Base-by-base conservation (phyloP, 306 rosid genomes). In the Chamaecrista fasciculata region DNA sequence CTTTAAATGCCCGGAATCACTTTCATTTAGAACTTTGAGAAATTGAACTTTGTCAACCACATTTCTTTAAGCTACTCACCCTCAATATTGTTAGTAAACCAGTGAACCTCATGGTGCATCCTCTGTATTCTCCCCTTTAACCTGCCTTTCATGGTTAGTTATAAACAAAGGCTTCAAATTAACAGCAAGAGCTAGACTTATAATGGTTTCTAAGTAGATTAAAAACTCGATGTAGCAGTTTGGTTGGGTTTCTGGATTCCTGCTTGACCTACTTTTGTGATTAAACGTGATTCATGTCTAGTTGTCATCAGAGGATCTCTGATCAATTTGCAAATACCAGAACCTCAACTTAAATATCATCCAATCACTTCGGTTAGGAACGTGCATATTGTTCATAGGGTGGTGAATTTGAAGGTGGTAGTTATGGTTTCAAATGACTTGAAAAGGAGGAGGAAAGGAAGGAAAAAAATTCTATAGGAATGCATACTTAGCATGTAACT, bases 401-500 rank as follows among this genome's bases (percentile, higher is more conserved):
- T 8, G 66, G 42, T 15, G n/a, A 46, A 62, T 52, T 51, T 67
- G 68, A 72, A 56, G 28, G 66, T 46, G 34, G 48, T 39, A 14
- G 2, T 49, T 64, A 48, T 52, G 69, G 26, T 51, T 58, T 49
- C 66, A 48, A 55, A 20, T 51, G 59, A 28, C 15, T 6, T 25
- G 60, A 26, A 50, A 20, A n/a, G 8, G 20, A 16, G 33, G 39
- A 50, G 10, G 53, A 18, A 18, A 34, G 28, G 60, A 16, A 37
- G 47, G 31, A 39, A 68, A 50, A 40, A 48, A 56, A 60, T 65
- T 60, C 51, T 46, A 12, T 40, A 53, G 19, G 52, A 19, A 26
- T 52, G 18, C 51, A 64, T 34, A 53, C 56, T 44, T 71, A 50
- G 62, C 58, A 59, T 59, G 62, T 64, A 63, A 44, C 71, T 10